phyloP scores from a whole-genome alignment of 805 yeast species.

The Isabelozyma heimii region DNA sequence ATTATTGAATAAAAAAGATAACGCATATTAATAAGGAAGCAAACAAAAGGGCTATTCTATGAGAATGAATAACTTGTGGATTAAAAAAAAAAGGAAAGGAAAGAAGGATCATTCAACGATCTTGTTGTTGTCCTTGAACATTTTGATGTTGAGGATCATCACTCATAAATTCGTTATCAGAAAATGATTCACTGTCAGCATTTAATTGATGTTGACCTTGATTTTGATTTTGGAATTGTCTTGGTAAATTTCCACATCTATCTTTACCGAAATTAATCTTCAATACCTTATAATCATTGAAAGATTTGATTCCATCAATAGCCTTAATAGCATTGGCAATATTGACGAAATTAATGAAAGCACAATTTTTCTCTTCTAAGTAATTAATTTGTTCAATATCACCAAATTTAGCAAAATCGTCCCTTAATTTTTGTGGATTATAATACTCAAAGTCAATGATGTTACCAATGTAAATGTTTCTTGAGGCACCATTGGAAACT shows the following conservation, averaged over 20 bases:
- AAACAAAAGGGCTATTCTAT: not conserved
- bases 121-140: constrained; percentile 2
- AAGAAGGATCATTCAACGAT: not conserved
- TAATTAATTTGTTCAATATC: constrained; percentile 94
- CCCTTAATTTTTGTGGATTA: constrained; percentile 59
- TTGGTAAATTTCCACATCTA: constrained; percentile 91
- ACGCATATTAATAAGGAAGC: not conserved
- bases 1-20: not conserved
- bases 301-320: constrained; percentile 82
- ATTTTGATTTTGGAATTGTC: constrained; percentile 53
- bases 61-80: not conserved
- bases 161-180: constrained; percentile 19
- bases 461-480: constrained; percentile 86
- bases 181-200: constrained; percentile 16
- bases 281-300: constrained; percentile 58
- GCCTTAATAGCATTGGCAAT: constrained; percentile 91
- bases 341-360: constrained; percentile 87
- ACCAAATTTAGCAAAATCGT: constrained; percentile 79
- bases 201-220: constrained; percentile 2
- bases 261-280: constrained; percentile 92
- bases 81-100: too few species aligned
- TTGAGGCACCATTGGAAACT: constrained; percentile 88
- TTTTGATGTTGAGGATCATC: constrained; percentile 12
- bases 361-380: constrained; percentile 79
- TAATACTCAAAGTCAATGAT: constrained; percentile 51